Conservation (phyloP, 306 rosid species). For the Ammopiptanthus mongolicus region DNA sequence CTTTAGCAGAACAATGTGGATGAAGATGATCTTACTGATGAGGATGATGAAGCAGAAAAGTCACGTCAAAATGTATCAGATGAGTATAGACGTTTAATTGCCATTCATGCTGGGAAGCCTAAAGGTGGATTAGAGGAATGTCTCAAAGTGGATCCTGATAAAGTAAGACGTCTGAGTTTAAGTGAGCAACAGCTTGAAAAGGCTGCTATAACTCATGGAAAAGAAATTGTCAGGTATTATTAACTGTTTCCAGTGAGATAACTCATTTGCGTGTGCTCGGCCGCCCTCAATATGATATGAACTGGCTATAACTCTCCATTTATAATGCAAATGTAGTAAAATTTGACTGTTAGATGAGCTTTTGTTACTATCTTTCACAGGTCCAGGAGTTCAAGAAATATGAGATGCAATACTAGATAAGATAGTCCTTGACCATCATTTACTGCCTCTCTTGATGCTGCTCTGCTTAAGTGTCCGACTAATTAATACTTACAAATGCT, state of each 20-base stretch:
- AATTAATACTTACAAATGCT: background rate
- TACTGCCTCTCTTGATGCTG: background rate
- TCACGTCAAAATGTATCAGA: slow-evolving; percentile 40
- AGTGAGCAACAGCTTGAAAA: slow-evolving; percentile 89
- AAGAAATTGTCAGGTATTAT: slow-evolving; percentile 76
- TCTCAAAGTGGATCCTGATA: slow-evolving; percentile 79
- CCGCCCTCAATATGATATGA: background rate
- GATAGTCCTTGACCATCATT: background rate
- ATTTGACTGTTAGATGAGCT: background rate
- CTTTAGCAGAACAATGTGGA: slow-evolving; percentile 41
- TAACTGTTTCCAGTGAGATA: background rate
- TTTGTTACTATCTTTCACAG: background rate
- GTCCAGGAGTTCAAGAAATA: background rate
- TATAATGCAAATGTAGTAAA: slow-evolving; percentile 12
- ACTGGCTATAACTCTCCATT: background rate
- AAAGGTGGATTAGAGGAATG: slow-evolving; percentile 85
- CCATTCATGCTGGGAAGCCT: slow-evolving; percentile 98
- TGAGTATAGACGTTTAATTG: slow-evolving; percentile 71
- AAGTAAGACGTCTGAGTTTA: slow-evolving; percentile 89
- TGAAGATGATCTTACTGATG: slow-evolving; percentile 40
- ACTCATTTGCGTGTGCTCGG: background rate
- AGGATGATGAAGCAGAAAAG: slow-evolving; percentile 47
- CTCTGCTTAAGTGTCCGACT: background rate
- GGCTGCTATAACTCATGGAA: slow-evolving; percentile 57
- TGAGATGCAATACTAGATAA: background rate